Evolutionary conservation across 2,329 filamentous ascomycete genomes (phyloP).

Genomic region (Fusarium sp.): DNA sequence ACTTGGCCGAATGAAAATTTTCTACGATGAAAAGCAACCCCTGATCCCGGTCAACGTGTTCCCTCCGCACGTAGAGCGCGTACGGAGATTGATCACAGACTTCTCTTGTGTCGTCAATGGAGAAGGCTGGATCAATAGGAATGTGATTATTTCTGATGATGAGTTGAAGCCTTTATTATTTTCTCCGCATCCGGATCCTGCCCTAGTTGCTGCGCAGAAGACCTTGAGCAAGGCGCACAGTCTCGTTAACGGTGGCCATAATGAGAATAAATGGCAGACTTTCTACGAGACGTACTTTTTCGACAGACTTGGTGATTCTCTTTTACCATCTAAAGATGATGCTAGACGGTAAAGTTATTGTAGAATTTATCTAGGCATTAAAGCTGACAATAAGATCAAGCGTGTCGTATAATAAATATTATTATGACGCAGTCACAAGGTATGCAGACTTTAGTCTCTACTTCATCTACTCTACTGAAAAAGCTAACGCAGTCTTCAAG

Average conservation of each 20-base stretch:
- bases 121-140: background rate
- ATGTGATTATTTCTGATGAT: background rate
- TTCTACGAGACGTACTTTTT: background rate
- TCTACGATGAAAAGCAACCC: constrained; percentile 10
- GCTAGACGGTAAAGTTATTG: background rate
- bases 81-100: constrained; percentile 20
- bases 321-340: background rate
- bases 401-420: background rate
- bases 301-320: background rate
- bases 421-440: background rate
- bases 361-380: background rate
- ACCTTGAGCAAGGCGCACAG: background rate
- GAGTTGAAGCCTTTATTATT: background rate
- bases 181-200: background rate
- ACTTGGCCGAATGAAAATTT: constrained; percentile 7
- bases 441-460: background rate
- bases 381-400: background rate
- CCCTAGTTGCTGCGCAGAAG: background rate
- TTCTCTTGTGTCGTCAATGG: constrained; percentile 8
- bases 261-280: background rate
- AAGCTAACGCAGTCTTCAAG: background rate
- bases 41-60: background rate
- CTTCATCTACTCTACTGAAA: background rate
- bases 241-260: background rate
- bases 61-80: constrained; percentile 21